Base-by-base conservation (phyloP, 2,329 filamentous ascomycete species). In the Neonectria sp. region DNA sequence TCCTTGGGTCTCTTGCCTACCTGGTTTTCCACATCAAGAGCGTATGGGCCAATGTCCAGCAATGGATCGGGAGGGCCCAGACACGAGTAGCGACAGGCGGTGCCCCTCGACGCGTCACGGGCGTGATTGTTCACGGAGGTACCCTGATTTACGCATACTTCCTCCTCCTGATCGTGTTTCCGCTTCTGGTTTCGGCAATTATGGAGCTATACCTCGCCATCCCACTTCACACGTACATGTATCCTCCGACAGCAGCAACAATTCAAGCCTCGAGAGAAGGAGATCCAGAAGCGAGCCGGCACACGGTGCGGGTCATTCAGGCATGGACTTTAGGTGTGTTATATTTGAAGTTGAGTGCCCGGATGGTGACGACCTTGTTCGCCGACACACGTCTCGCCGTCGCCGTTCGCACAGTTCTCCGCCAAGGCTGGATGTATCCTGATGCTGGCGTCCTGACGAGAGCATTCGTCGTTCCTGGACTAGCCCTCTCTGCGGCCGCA, bases 311-410 rank as follows among this genome's bases (percentile, higher is more conserved):
- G 69, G 87, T 98, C 68, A 91, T 98, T 48, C 95, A 98, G 78
- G 92, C 95, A 65, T 99, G 95, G 95, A 97, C 95, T 0, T 85
- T 99, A 1, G 96, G 96, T 5, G 88, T 99, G 25, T 86, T 99
- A 3, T 98, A 97, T 79, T 87, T 97, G 33, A 95, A 97, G 71
- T 90, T 98, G 74, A 89, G 89, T 1, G 88, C 90, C 17, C 91
- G 92, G 45, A 82, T 94, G 74, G 86, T 95, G 29, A 86, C 91
- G 25, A 84, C 92, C 13, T 87, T 91, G 75, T 87, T 94, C 69
- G 89, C 90, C 9, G 87, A 90, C 11, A 92, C 92, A 11, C 91
- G 93, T 4, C 88, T 93, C 1, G 92, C 94, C 1, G 86, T 90
- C 57, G 94, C 95, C 1, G 88, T 97, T 17, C 89, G 90, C 2